phyloP scores from a whole-genome alignment of 2,329 filamentous ascomycete species.

The Claviceps digitariae region DNA sequence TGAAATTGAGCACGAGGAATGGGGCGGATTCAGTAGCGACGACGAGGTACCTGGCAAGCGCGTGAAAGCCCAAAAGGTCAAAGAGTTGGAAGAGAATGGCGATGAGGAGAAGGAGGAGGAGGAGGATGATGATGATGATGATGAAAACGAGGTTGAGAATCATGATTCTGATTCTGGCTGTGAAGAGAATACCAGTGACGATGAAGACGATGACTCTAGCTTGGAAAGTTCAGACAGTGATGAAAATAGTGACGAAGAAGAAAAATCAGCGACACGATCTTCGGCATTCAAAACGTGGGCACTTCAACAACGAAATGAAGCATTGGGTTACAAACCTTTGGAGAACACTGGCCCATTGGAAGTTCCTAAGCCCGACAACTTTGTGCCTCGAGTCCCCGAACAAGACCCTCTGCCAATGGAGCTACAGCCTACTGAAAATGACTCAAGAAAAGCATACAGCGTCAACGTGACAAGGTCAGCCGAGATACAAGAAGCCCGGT shows the following conservation, averaged over 20 bases:
- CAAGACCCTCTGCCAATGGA: slow-evolving; percentile 58
- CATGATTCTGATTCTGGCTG: slow-evolving; percentile 15
- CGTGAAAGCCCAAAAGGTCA: slow-evolving; percentile 9
- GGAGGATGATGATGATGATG: slow-evolving; percentile 12
- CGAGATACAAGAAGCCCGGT: slow-evolving; percentile 63
- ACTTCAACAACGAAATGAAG: slow-evolving; percentile 69
- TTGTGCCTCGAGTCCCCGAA: slow-evolving; percentile 53
- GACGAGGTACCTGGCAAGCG: slow-evolving; percentile 16
- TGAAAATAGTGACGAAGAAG: slow-evolving; percentile 14
- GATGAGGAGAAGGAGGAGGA: slow-evolving; percentile 18
- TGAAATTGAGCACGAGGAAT: slow-evolving; percentile 34
- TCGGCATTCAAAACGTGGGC: slow-evolving; percentile 93
- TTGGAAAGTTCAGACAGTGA: slow-evolving; percentile 16
- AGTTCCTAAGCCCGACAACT: slow-evolving; percentile 46
- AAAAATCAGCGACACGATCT: slow-evolving; percentile 20
- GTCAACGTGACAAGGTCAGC: slow-evolving; percentile 56
- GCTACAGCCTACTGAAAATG: slow-evolving; percentile 45
- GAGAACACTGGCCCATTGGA: slow-evolving; percentile 29
- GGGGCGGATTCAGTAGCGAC: slow-evolving; percentile 48
- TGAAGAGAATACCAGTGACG: slow-evolving; percentile 13
- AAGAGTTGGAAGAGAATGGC: no score
- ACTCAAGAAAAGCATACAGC: slow-evolving; percentile 59
- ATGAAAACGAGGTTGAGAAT: slow-evolving; percentile 14
- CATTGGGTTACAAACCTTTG: slow-evolving; percentile 50
- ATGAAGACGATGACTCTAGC: slow-evolving; percentile 19